Percentiles rank a stretch among this genome's conserved stretches.
These are phyloP conservation scores for Cyclotella atomus DNA, from an alignment of 108 stramenopile species.

Conservation along the genomic window DNA sequence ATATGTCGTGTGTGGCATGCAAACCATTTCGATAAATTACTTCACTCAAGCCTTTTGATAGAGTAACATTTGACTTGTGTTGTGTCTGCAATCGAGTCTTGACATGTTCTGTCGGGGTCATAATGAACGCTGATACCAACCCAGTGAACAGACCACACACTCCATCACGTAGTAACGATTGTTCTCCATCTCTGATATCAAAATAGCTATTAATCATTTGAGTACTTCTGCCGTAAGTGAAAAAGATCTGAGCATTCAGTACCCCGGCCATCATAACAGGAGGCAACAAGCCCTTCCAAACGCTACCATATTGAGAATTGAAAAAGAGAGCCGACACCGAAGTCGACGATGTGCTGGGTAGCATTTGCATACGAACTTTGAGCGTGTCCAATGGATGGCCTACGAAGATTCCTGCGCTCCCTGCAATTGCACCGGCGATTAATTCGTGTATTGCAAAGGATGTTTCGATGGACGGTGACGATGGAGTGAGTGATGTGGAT, in stretches of 20 bases:
- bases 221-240: constrained; percentile 72
- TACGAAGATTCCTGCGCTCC: constrained; percentile 72
- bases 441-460: constrained; percentile 63
- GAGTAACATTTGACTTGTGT: not conserved
- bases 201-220: constrained; percentile 60
- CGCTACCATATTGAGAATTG: constrained; percentile 39
- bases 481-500: not conserved
- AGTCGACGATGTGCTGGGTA: not conserved
- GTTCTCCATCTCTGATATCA: not conserved
- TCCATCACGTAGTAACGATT: constrained; percentile 16
- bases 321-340: not conserved
- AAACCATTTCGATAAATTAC: constrained; percentile 54
- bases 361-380: constrained; percentile 55
- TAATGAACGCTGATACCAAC: constrained; percentile 69
- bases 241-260: constrained; percentile 88
- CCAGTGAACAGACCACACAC: constrained; percentile 87
- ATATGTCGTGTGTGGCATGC: constrained; percentile 48
- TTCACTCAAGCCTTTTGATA: constrained; percentile 35
- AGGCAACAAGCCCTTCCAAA: constrained; percentile 74
- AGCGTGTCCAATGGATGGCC: constrained; percentile 94
- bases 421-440: constrained; percentile 78
- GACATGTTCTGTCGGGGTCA: constrained; percentile 81
- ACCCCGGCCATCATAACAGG: constrained; percentile 77
- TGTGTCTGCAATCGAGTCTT: constrained; percentile 82
- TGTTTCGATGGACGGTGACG: not conserved